A percentile compares a stretch with the other conserved stretches of the same genome.
These are phyloP conservation scores for Boletellus deceptivus DNA, from an alignment of 1,284 basidiomycete species.

Conservation along the genomic window DNA sequence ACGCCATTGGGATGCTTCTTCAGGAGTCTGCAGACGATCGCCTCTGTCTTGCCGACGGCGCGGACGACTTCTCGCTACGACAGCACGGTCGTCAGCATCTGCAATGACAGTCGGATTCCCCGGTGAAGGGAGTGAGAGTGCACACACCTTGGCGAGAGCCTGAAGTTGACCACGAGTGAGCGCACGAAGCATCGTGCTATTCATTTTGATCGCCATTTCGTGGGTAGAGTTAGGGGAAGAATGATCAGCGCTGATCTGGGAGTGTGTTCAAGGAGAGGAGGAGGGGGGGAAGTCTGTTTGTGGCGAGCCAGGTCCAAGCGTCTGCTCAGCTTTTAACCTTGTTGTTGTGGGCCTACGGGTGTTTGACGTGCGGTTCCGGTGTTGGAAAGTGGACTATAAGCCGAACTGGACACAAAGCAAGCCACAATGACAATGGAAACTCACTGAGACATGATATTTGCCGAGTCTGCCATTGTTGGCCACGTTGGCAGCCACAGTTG, in stretches of 20 bases:
- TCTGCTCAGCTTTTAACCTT: not conserved
- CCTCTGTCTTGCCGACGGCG: constrained; percentile 28
- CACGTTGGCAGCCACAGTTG: not conserved
- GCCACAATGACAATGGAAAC: not conserved
- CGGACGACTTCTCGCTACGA: constrained; percentile 23
- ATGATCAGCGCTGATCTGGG: not conserved
- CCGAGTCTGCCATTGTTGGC: not conserved
- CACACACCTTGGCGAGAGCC: constrained; percentile 28
- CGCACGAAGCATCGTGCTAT: constrained; percentile 17
- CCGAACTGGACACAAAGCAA: not conserved
- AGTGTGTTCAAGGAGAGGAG: not conserved
- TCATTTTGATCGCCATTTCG: constrained; percentile 12
- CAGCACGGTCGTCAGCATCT: not conserved
- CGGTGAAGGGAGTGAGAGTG: not conserved
- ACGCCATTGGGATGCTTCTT: constrained; percentile 29
- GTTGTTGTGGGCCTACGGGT: not conserved
- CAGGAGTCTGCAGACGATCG: constrained; percentile 26
- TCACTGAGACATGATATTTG: not conserved
- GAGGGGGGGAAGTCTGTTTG: not conserved
- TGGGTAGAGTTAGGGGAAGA: not conserved
- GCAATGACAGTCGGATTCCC: too few relatives aligned
- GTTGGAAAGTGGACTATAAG: not conserved
- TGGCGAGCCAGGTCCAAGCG: not conserved
- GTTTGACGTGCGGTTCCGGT: not conserved
- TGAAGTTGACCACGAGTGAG: constrained; percentile 26